Conservation (phyloP, 352 stramenopile genomes). For the Phytophthora meadii region DNA sequence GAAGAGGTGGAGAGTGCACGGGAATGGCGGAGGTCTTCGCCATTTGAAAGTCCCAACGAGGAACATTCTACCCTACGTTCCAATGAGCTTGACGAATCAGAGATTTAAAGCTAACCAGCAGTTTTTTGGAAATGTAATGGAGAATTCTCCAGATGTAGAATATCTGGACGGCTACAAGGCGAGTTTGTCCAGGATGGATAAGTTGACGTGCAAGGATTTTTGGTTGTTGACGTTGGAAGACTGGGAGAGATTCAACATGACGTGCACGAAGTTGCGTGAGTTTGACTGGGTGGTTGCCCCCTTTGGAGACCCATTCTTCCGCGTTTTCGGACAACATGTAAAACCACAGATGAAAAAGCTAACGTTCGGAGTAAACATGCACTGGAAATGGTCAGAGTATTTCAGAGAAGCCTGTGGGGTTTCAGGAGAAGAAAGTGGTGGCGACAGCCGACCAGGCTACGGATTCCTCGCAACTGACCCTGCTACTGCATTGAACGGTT, state of each 20-base stretch:
- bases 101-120: constrained; percentile 13
- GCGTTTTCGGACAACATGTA: constrained; percentile 33
- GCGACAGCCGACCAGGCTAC: constrained; percentile 11
- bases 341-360: constrained; percentile 39
- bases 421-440: constrained; percentile 13
- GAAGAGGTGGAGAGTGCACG: constrained; percentile 22
- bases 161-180: constrained; percentile 39
- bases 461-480: constrained; percentile 30
- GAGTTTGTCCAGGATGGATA: constrained; percentile 22
- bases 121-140: constrained; percentile 37
- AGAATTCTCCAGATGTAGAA: constrained; percentile 33
- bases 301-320: constrained; percentile 45
- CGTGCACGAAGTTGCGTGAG: constrained; percentile 32
- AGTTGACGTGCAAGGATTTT: constrained; percentile 22
- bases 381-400: constrained; percentile 44
- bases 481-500: constrained; percentile 29
- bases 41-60: constrained; percentile 29
- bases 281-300: constrained; percentile 46
- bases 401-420: constrained; percentile 23
- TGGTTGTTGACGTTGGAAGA: constrained; percentile 26
- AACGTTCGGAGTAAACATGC: constrained; percentile 44
- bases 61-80: neutral
- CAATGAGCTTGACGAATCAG: neutral
- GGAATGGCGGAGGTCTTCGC: constrained; percentile 26
- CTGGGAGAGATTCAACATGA: constrained; percentile 38